Evolutionary conservation across 495 filamentous ascomycete species (phyloP).

Genomic region (Penicillium lividum): DNA sequence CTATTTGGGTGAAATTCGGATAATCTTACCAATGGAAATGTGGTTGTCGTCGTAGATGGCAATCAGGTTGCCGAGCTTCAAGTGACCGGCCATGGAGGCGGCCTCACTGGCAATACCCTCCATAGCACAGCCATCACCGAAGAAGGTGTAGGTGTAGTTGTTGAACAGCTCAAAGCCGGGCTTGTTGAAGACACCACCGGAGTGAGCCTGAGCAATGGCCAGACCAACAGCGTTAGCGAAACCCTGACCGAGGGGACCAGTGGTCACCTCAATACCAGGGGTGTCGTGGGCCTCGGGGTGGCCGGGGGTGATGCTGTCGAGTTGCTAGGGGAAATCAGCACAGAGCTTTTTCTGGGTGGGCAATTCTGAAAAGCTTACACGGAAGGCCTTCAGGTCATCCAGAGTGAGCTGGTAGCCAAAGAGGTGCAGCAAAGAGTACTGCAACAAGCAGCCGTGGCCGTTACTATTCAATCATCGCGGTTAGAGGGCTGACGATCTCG

Average conservation of each 20-base stretch:
- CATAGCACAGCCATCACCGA: conserved; percentile 98
- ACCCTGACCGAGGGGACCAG: conserved; percentile 93
- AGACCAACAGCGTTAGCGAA: conserved; percentile 95
- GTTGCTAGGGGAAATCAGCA: conserved; percentile 47
- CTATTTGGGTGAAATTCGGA: not conserved
- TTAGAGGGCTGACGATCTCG: conserved; percentile 5
- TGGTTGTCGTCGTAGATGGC: conserved; percentile 98
- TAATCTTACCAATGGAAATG: conserved; percentile 76
- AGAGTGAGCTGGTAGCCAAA: conserved; percentile 85
- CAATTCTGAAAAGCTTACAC: conserved; percentile 59
- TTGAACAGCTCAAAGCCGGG: conserved; percentile 86
- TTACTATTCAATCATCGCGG: conserved; percentile 61
- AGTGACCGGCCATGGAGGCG: conserved; percentile 87
- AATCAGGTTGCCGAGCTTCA: conserved; percentile 97
- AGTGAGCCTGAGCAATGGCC: conserved; percentile 91
- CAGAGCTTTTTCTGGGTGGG: not conserved
- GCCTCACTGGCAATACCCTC: conserved; percentile 96
- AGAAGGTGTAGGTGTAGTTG: conserved; percentile 96
- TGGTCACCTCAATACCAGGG: conserved; percentile 95
- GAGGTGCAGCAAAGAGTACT: conserved; percentile 96
- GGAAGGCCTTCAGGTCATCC: conserved; percentile 93
- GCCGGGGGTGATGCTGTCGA: conserved; percentile 94
- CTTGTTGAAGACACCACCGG: conserved; percentile 93
- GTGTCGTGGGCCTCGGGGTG: conserved; percentile 98
- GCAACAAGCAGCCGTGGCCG: conserved; percentile 98